Percentiles rank a stretch among this genome's conserved stretches.
Evolutionary conservation across 805 yeast species (phyloP).

Genomic region (Grigorovia transvaalensis): DNA sequence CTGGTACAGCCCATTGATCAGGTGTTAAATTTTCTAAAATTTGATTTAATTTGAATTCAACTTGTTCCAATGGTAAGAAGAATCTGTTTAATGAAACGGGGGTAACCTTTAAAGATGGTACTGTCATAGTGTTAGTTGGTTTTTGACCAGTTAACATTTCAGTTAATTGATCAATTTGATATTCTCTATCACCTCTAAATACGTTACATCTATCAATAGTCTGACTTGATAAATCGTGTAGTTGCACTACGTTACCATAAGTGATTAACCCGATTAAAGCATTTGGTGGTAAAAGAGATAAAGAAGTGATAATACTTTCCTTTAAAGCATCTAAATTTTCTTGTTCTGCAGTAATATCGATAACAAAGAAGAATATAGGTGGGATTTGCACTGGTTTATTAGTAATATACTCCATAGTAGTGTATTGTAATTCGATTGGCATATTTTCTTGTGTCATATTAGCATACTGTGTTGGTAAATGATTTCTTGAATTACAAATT

Average conservation of each 20-base stretch:
- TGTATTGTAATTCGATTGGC: constrained; percentile 68
- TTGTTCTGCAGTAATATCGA: constrained; percentile 82
- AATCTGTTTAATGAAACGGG: constrained; percentile 48
- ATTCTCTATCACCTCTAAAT: constrained; percentile 84
- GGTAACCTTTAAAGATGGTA: constrained; percentile 27
- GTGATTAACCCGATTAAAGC: constrained; percentile 82
- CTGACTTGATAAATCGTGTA: constrained; percentile 69
- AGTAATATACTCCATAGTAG: constrained; percentile 79
- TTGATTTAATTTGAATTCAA: constrained; percentile 75
- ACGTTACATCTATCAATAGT: constrained; percentile 65
- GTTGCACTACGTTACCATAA: constrained; percentile 76
- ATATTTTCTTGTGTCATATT: constrained; percentile 64
- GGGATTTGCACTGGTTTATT: constrained; percentile 74
- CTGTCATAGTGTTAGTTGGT: constrained; percentile 29
- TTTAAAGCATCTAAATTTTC: constrained; percentile 79
- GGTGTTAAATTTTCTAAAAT: constrained; percentile 65
- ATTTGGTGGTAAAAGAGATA: constrained; percentile 78
- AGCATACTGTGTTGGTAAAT: constrained; percentile 72
- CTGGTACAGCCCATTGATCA: constrained; percentile 85
- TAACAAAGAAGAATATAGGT: constrained; percentile 75
- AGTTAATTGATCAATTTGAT: constrained; percentile 42
- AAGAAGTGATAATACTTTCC: constrained; percentile 64
- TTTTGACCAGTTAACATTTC: constrained; percentile 54
- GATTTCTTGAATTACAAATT: constrained; percentile 66
- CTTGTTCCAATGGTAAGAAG: constrained; percentile 61